Conservation (phyloP, 345 rosid species). For the Sisymbrium irio region DNA sequence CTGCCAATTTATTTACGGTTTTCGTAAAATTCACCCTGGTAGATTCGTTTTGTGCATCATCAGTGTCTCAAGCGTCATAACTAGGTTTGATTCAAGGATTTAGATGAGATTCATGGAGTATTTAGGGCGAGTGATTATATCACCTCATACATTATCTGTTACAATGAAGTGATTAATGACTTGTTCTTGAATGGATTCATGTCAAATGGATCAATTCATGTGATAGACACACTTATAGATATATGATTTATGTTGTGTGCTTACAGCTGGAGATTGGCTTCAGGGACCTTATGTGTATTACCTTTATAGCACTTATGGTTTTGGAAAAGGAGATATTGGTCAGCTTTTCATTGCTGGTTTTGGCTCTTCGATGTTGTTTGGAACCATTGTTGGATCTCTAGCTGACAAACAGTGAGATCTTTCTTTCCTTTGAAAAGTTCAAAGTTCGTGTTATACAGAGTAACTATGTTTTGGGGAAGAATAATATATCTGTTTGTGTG, state of each 20-base stretch:
- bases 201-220: background rate
- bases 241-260: slow-evolving; percentile 1
- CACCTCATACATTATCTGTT: background rate
- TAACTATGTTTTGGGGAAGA: background rate
- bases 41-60: background rate
- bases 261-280: slow-evolving; percentile 95
- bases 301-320: slow-evolving; percentile 81
- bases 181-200: background rate
- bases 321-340: slow-evolving; percentile 83
- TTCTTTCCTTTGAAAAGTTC: background rate
- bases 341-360: slow-evolving; percentile 98
- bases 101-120: background rate
- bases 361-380: slow-evolving; percentile 98
- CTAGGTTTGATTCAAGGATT: background rate
- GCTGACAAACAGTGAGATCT: slow-evolving; percentile 88
- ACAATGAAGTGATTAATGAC: background rate
- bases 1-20: background rate
- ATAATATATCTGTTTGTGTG: background rate
- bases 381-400: slow-evolving; percentile 94
- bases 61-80: background rate
- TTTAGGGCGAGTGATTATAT: background rate
- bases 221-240: background rate
- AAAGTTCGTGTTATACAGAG: no score
- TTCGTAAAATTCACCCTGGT: background rate
- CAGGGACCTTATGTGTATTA: slow-evolving; percentile 98